Evolutionary conservation across 768 basidiomycete genomes (phyloP).

Genomic region (Brasilioporus rufonigricans): DNA sequence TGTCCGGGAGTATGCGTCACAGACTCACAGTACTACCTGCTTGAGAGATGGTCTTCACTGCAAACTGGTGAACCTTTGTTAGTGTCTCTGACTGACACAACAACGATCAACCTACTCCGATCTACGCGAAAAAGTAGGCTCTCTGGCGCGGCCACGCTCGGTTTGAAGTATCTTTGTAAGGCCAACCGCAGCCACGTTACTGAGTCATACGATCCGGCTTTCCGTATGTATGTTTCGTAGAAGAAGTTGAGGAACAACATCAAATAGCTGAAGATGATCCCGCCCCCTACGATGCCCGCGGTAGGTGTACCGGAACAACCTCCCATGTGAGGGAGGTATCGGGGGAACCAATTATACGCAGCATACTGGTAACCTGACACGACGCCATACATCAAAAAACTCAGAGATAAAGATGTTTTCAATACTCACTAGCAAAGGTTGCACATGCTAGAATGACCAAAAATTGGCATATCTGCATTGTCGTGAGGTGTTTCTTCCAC

Average conservation of each 20-base stretch:
- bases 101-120: not conserved
- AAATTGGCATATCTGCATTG: slow-evolving; percentile 24
- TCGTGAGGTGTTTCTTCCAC: slow-evolving; percentile 28
- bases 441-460: slow-evolving; percentile 11
- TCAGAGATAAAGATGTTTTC: not conserved
- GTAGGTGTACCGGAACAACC: slow-evolving; percentile 15
- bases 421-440: slow-evolving; percentile 13
- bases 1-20: not conserved
- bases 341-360: slow-evolving; percentile 20
- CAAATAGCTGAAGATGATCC: slow-evolving; percentile 18
- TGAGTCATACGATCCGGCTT: not conserved
- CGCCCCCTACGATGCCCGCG: slow-evolving; percentile 9
- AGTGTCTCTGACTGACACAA: not conserved
- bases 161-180: not conserved
- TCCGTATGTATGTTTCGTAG: slow-evolving; percentile 14
- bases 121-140: slow-evolving; percentile 13
- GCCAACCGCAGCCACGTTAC: not conserved
- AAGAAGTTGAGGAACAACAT: slow-evolving; percentile 24
- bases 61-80: not conserved
- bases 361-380: slow-evolving; percentile 17
- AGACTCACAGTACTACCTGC: not conserved
- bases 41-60: not conserved
- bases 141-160: not conserved
- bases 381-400: not conserved
- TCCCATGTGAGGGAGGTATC: slow-evolving; percentile 16